Percentiles rank a stretch among this genome's conserved stretches.
Conservation (phyloP, 1,139 yeast genomes). For the Insectozyma bohioensis region DNA sequence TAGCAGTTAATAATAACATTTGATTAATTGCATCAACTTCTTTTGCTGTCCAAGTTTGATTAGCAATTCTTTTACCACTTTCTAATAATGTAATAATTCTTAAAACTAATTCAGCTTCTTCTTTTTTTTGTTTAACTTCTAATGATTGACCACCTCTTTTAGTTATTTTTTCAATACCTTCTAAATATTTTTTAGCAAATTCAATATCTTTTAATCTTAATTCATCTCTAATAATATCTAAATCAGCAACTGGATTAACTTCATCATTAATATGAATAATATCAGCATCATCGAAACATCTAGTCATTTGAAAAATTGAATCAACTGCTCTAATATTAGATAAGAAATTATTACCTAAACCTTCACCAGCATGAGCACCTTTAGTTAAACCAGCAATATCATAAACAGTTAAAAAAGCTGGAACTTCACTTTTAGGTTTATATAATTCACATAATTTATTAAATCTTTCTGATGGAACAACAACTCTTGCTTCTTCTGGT, state of each 20-base stretch:
- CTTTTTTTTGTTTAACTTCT: conserved; percentile 93
- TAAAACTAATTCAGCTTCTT: conserved; percentile 81
- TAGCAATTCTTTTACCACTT: conserved; percentile 86
- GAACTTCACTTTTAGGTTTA: conserved; percentile 84
- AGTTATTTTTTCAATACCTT: conserved; percentile 81
- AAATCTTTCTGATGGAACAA: conserved; percentile 91
- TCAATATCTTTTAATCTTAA: conserved; percentile 96
- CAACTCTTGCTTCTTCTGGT: conserved; percentile 97
- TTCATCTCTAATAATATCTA: conserved; percentile 89
- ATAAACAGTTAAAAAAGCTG: conserved; percentile 90
- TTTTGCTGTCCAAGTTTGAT: conserved; percentile 84
- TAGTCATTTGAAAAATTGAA: conserved; percentile 95
- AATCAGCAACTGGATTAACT: conserved; percentile 93
- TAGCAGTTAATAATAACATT: conserved; percentile 89
- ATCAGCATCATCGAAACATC: conserved; percentile 98
- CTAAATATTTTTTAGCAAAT: conserved; percentile 88
- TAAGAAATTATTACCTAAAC: conserved; percentile 96
- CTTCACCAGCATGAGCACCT: conserved; percentile 98
- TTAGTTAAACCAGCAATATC: conserved; percentile 98
- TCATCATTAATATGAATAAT: conserved; percentile 98
- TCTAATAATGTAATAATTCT: conserved; percentile 74
- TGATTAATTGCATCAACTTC: conserved; percentile 88
- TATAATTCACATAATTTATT: conserved; percentile 70
- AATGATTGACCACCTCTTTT: conserved; percentile 94
- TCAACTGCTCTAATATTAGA: conserved; percentile 98